Conservation (phyloP, 306 rosid genomes). For the Ziziphus jujuba region DNA sequence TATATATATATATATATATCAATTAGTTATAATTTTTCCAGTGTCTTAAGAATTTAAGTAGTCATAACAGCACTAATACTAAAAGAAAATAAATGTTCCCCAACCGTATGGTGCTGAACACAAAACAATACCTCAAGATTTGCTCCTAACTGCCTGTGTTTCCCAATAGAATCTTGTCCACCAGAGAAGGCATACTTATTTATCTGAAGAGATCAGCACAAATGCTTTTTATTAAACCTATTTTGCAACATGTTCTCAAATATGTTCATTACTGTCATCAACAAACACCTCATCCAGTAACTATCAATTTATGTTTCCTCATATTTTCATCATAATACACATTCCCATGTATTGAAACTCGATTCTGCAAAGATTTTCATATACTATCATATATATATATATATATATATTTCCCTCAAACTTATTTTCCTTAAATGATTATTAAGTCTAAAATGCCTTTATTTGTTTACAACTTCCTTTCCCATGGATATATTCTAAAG, state of each 20-base stretch:
- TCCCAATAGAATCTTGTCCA: slow-evolving; percentile 88
- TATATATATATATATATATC: slow-evolving; percentile 25
- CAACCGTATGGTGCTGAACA: background rate
- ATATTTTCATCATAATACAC: background rate
- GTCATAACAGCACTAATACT: no score
- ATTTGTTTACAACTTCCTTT: no score
- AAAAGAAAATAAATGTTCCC: no score
- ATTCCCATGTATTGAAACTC: background rate
- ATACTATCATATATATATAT: no score
- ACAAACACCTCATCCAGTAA: background rate
- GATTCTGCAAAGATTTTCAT: background rate
- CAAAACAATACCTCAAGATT: slow-evolving; percentile 67
- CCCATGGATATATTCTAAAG: no score
- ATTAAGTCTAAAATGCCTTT: background rate
- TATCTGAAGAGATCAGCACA: slow-evolving; percentile 52
- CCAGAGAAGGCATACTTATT: slow-evolving; percentile 87
- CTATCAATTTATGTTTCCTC: background rate
- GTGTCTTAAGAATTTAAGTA: no score
- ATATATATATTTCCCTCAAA: background rate
- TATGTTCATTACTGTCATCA: no score
- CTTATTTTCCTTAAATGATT: background rate
- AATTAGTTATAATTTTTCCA: no score
- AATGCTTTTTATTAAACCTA: background rate
- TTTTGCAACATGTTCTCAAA: no score
- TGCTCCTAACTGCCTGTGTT: slow-evolving; percentile 85